Conservation (phyloP, 441 rosid genomes). For the Populus hybrid region DNA sequence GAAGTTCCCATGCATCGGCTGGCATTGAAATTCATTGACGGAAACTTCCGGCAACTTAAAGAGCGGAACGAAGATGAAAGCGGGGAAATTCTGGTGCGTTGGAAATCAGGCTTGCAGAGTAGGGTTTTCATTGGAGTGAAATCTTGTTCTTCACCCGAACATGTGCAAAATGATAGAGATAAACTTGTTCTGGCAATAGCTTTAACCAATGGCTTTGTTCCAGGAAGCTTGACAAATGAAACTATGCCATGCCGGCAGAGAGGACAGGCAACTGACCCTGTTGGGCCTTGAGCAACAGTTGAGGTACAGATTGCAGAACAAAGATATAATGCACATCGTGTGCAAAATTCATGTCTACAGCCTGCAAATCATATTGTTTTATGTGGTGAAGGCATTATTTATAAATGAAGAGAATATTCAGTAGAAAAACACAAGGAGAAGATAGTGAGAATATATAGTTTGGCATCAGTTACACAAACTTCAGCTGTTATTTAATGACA, state of each 20-base stretch:
- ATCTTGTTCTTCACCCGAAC: conserved; percentile 61
- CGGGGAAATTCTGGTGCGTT: conserved; percentile 54
- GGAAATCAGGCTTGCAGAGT: conserved; percentile 61
- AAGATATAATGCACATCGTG: conserved; percentile 79
- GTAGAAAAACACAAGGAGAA: not conserved
- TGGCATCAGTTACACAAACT: not conserved
- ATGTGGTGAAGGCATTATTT: not conserved
- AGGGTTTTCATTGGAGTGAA: conserved; percentile 52
- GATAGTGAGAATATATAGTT: not conserved
- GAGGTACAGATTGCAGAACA: conserved; percentile 63
- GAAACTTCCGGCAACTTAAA: conserved; percentile 69
- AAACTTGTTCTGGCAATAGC: conserved; percentile 61
- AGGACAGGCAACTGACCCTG: conserved; percentile 87
- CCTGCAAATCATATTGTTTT: conserved; percentile 39
- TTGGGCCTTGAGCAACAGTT: conserved; percentile 42
- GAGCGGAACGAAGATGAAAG: conserved; percentile 69
- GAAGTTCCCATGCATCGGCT: conserved; percentile 77
- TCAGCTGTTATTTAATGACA: not conserved
- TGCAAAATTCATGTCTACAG: conserved; percentile 89
- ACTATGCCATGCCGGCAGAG: conserved; percentile 86
- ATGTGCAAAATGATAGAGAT: conserved; percentile 70
- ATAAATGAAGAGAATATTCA: not conserved
- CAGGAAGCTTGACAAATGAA: conserved; percentile 68
- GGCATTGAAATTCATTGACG: conserved; percentile 45
- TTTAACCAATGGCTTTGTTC: conserved; percentile 36